Evolutionary conservation across 2,329 filamentous ascomycete genomes (phyloP), one percentile per base, ranked within the genome.

Genomic region (Penicillium crustosum): DNA sequence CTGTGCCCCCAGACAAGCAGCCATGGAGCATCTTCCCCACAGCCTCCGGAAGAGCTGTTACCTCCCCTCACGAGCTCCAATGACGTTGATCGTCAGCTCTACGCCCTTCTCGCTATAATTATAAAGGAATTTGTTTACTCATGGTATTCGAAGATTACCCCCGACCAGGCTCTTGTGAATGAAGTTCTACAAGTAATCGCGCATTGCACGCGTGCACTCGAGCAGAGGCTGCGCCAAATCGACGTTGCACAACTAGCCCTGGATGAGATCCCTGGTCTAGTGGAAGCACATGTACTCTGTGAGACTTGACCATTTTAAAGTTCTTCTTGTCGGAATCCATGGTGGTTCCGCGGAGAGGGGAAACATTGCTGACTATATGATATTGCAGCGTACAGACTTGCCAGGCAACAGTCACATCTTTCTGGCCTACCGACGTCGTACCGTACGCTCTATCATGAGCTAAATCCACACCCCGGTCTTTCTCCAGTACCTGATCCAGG

Each of bases 11-110:
- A 91, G 66, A 60, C 69, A 50, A 68, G 66, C 63, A 73, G 63
- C 50, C 74, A 82, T 59, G 78, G 78, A 41, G 76, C 78, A 58
- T 77, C 76, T 80, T 88, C 77, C 66, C 83, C 83, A 44, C 80
- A 80, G 68, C 84, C 90, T 49, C 87, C 96, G 65, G 87, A 95
- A 59, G 89, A 93, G 66, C 80, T 96, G 43, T 80, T 99, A 45
- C 94, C 93, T 58, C 92, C 93, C 39, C 81, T 99, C 69, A 97
- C 93, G 49, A 96, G 92, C 78, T 92, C 91, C 51, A 96, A 96
- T 74, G 91, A 95, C 66, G 86, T 97, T 59, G 94, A 99, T 74
- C 79, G 95, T 56, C 90, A 99, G 77, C 83, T 99, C 5, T 99
- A 97, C 73, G 93, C 91, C 29, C 84, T 97, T 59, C 87, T 99